Percentiles rank a stretch among this genome's conserved stretches.
These are phyloP conservation scores for Hypoxylon fuscum DNA, from an alignment of 495 filamentous ascomycete species.

Conservation along the genomic window DNA sequence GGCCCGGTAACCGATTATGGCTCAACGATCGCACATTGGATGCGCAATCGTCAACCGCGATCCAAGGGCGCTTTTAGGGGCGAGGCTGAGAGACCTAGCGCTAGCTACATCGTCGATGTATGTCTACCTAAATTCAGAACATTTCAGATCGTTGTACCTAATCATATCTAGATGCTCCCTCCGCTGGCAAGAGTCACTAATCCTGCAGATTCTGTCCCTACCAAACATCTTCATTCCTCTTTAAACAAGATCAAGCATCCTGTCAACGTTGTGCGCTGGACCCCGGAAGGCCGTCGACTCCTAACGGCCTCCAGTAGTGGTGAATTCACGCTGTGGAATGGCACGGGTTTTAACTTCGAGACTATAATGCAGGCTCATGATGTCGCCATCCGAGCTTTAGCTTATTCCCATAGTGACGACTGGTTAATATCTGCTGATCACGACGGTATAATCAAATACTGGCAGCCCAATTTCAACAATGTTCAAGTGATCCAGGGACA, in stretches of 20 bases:
- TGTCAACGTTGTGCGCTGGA: slow-evolving; percentile 97
- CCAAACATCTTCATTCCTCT: slow-evolving; percentile 91
- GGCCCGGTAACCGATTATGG: slow-evolving; percentile 95
- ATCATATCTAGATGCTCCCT: slow-evolving; percentile 75
- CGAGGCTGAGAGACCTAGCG: slow-evolving; percentile 83
- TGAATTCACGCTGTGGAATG: slow-evolving; percentile 98
- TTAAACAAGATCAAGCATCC: slow-evolving; percentile 98
- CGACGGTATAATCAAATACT: slow-evolving; percentile 95
- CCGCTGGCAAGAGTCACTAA: slow-evolving; percentile 75
- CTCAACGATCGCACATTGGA: slow-evolving; percentile 90
- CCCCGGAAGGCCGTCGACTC: slow-evolving; percentile 89
- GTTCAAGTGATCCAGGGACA: slow-evolving; percentile 94
- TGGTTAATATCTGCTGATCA: slow-evolving; percentile 97
- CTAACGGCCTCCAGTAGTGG: slow-evolving; percentile 94
- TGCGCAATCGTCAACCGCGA: slow-evolving; percentile 81
- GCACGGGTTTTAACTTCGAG: slow-evolving; percentile 98
- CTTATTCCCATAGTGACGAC: slow-evolving; percentile 93
- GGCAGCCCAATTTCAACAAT: slow-evolving; percentile 99
- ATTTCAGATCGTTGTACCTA: slow-evolving; percentile 5
- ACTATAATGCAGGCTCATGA: slow-evolving; percentile 99
- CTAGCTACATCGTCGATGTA: slow-evolving; percentile 90
- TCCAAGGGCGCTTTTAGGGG: slow-evolving; percentile 72
- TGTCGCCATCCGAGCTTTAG: slow-evolving; percentile 84
- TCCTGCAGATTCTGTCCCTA: slow-evolving; percentile 84
- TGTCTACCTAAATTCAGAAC: slow-evolving; percentile 45